These are phyloP conservation scores for Hsuehochloa calcarea DNA, from an alignment of 176 grass and related monocot genomes.

Conservation along the genomic window DNA sequence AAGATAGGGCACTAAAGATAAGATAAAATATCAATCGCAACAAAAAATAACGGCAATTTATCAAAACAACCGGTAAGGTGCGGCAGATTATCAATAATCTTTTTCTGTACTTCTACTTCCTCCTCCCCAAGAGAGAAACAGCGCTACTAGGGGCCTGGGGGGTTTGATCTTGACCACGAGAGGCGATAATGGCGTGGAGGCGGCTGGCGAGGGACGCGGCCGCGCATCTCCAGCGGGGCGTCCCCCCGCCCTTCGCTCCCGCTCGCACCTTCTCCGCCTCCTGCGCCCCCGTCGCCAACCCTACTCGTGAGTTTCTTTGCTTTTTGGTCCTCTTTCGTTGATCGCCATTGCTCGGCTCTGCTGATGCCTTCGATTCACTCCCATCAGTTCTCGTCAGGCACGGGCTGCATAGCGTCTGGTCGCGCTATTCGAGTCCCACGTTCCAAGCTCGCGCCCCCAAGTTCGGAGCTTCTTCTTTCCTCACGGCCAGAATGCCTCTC, in stretches of 20 bases:
- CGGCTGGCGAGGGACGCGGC: conserved; percentile 1
- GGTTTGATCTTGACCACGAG: neutral
- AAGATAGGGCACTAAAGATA: too few species aligned
- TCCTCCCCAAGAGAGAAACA: neutral
- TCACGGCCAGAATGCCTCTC: neutral
- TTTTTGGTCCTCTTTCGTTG: neutral
- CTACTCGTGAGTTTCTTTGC: neutral
- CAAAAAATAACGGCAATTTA: too few species aligned
- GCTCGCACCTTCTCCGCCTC: conserved; percentile 1
- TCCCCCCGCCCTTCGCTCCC: neutral
- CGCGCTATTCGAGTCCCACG: neutral
- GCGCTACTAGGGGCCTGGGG: neutral
- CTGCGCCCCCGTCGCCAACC: neutral
- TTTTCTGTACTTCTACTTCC: too few species aligned
- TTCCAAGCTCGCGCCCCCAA: conserved; percentile 4
- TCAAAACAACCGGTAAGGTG: too few species aligned
- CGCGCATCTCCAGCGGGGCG: conserved; percentile 21
- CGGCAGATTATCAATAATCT: too few species aligned
- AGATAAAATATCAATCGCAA: too few species aligned
- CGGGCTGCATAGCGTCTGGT: neutral
- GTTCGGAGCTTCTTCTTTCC: conserved; percentile 8
- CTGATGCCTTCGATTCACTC: neutral
- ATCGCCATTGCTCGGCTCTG: neutral
- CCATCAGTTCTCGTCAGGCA: neutral
- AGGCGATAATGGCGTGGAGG: conserved; percentile 40